Base-by-base conservation (phyloP, 192 early-diverging fungal species). In the Powellomyces hirtus region DNA sequence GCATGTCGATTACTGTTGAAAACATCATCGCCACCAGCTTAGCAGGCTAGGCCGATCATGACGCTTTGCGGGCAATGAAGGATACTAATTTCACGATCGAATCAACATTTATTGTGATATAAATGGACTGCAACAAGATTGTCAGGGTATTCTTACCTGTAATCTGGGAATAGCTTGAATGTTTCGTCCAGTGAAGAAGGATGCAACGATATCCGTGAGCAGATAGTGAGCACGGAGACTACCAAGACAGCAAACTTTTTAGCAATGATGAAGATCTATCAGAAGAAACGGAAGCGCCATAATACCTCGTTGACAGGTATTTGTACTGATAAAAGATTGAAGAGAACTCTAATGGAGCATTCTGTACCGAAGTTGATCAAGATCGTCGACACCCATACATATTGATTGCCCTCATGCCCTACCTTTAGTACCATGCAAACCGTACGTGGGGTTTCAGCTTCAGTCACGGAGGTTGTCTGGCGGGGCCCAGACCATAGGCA, bases 271-370 rank as follows among this genome's bases (percentile, higher is more conserved):
- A n/a, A n/a, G 44, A 30, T 36, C 8, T 58, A 10, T 8, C 7
- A 6, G 22, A 58, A 30, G 7, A 57, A 30, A 11, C 31, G 30
- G 20, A 51, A 26, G 20, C 38, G 36, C 27, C 26, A 37, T 0
- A 67, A 35, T 38, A 75, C 75, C 76, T 60, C 6, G 64, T 64
- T 36, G 68, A 64, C 16, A 98, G 79, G 50, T 94, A 88, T 55
- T 87, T 79, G 66, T 96, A 98, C 75, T 98, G 93, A 74, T 96
- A 95, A 66, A 98, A 94, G 24, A 98, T 89, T 13, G 88, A 83
- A 0, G 83, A 74, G 11, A 89, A 76, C 0, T 89, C 88, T 37
- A 95, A 76, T 0, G 96, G 91, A 38, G 81, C 76, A 68, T 86
- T 90, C 81, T 90, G 29, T 31, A 3, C 3, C 46, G 46, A 16